Percentiles rank a stretch among this genome's conserved stretches.
phyloP scores from a whole-genome alignment of 2,329 filamentous ascomycete genomes.

The Periconia macrospinosa region DNA sequence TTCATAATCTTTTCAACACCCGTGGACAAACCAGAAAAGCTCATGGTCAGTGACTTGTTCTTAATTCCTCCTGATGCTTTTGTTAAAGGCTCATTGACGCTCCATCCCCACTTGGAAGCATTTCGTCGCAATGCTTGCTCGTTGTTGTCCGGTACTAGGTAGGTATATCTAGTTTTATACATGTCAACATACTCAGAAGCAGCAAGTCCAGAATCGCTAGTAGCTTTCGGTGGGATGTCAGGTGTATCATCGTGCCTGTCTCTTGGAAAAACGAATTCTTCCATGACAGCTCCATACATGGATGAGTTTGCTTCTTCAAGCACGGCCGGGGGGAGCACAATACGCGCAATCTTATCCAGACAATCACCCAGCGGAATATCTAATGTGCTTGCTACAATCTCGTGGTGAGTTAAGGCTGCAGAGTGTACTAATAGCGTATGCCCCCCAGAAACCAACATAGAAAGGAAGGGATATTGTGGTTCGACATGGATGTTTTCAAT shows the following conservation, averaged over 20 bases:
- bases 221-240: neutral
- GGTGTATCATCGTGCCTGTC: neutral
- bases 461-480: slow-evolving; percentile 80
- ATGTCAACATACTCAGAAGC: slow-evolving; percentile 22
- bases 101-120: slow-evolving; percentile 63
- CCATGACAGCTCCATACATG: slow-evolving; percentile 80
- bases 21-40: slow-evolving; percentile 71
- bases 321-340: slow-evolving; percentile 66
- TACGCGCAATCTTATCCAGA: slow-evolving; percentile 82
- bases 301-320: slow-evolving; percentile 61
- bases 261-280: slow-evolving; percentile 73
- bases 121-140: slow-evolving; percentile 59
- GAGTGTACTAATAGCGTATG: slow-evolving; percentile 88
- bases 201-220: slow-evolving; percentile 10
- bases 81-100: slow-evolving; percentile 67
- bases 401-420: slow-evolving; percentile 66
- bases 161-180: slow-evolving; percentile 47
- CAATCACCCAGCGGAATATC: slow-evolving; percentile 89
- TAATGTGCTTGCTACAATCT: slow-evolving; percentile 70
- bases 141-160: slow-evolving; percentile 61
- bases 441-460: slow-evolving; percentile 86
- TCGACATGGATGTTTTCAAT: slow-evolving; percentile 6
- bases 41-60: slow-evolving; percentile 36
- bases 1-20: slow-evolving; percentile 62
- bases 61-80: slow-evolving; percentile 45